phyloP scores from a whole-genome alignment of 164 flowering plant genomes.

The Vitis vinifera region DNA sequence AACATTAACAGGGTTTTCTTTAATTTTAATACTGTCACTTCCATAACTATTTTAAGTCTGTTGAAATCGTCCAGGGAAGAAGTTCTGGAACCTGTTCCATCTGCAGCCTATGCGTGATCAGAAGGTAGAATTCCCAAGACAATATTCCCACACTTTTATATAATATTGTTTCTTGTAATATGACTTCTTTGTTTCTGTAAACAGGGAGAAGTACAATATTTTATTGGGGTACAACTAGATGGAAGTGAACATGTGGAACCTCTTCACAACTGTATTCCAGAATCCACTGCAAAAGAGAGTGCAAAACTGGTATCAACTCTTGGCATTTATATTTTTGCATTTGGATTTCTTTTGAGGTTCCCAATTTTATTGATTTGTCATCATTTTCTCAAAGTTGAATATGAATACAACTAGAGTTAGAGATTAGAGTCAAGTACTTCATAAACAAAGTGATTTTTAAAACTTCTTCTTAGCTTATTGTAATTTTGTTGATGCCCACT shows the following conservation, averaged over 20 bases:
- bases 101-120: slow-evolving; percentile 99
- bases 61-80: slow-evolving; percentile 62
- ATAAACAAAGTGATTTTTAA: no score
- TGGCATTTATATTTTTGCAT: not conserved
- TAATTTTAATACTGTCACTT: not conserved
- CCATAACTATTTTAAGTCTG: not conserved
- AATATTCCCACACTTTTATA: not conserved
- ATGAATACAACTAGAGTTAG: no score
- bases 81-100: slow-evolving; percentile 98
- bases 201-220: slow-evolving; percentile 98
- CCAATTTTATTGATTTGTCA: not conserved
- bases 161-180: no score
- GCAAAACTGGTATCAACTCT: slow-evolving; percentile 52
- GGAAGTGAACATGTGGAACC: slow-evolving; percentile 97
- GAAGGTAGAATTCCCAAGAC: slow-evolving; percentile 47
- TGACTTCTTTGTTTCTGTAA: slow-evolving; percentile 6
- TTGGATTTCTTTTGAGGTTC: not conserved
- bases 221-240: slow-evolving; percentile 97
- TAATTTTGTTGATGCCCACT: slow-evolving; percentile 7
- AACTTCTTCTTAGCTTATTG: no score
- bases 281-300: slow-evolving; percentile 59
- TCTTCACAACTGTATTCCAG: slow-evolving; percentile 78
- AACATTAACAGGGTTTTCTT: no score
- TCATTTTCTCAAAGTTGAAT: no score
- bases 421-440: no score